These are phyloP conservation scores for Nicotiana sylvestris DNA, from an alignment of 257 asterid genomes.

Conservation along the genomic window DNA sequence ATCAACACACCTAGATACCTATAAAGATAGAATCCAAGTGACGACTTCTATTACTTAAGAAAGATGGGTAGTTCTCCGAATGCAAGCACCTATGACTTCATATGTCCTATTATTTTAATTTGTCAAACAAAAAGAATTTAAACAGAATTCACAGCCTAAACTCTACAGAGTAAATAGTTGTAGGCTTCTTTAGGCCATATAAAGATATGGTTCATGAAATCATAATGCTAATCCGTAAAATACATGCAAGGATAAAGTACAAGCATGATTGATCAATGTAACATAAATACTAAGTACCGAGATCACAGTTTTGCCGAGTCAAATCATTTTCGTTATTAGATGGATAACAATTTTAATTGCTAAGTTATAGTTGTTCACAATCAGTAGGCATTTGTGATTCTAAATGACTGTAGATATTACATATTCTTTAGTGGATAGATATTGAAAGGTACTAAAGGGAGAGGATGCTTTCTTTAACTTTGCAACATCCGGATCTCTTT, in stretches of 20 bases:
- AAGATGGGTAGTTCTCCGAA: background rate
- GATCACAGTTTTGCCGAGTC: background rate
- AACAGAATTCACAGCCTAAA: background rate
- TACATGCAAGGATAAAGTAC: constrained; percentile 1
- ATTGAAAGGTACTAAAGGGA: background rate
- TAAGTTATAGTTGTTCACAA: background rate
- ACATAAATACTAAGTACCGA: background rate
- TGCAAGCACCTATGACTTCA: background rate
- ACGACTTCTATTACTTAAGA: background rate
- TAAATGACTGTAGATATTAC: background rate
- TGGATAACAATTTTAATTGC: background rate
- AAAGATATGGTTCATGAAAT: background rate
- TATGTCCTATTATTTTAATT: background rate
- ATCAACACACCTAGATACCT: background rate
- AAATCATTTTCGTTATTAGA: background rate
- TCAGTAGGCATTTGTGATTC: background rate
- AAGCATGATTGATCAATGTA: background rate
- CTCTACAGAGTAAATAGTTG: background rate
- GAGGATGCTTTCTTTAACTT: background rate
- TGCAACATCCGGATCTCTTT: background rate
- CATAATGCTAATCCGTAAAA: background rate
- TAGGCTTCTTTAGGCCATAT: background rate
- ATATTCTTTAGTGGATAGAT: background rate
- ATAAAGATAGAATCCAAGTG: background rate
- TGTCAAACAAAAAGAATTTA: background rate